Conservation (phyloP, 2,329 filamentous ascomycete genomes). For the Arthrocladium fulminans region DNA sequence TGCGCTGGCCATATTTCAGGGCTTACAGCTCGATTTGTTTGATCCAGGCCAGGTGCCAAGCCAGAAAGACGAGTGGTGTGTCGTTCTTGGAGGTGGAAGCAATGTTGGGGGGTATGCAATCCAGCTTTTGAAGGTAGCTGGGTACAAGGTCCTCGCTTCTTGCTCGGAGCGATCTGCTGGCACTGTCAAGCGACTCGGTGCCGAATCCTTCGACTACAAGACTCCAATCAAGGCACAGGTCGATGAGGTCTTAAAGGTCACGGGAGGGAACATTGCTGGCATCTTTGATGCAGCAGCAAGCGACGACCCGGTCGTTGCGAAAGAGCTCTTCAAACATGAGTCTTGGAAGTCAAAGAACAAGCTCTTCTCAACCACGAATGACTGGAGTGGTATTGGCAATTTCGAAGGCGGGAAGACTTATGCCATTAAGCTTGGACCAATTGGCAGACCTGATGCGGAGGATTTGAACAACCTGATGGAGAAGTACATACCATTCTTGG, state of each 20-base stretch:
- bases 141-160: conserved; percentile 28
- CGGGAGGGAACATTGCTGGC: conserved; percentile 23
- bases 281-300: conserved; percentile 28
- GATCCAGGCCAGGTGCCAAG: conserved; percentile 17
- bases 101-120: conserved; percentile 28
- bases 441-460: conserved; percentile 20
- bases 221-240: conserved; percentile 23
- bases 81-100: conserved; percentile 28
- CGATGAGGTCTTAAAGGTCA: conserved; percentile 22
- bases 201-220: conserved; percentile 28
- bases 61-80: conserved; percentile 24
- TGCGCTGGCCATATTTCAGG: conserved; percentile 21
- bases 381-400: conserved; percentile 19
- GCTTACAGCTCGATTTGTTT: conserved; percentile 21
- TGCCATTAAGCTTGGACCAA: conserved; percentile 12
- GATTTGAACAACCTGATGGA: conserved; percentile 19
- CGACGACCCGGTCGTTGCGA: conserved; percentile 24
- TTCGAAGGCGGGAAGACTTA: conserved; percentile 23
- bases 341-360: conserved; percentile 17
- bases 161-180: conserved; percentile 25
- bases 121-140: conserved; percentile 24
- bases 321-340: conserved; percentile 19
- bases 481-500: conserved; percentile 21
- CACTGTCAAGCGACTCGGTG: conserved; percentile 25
- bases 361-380: conserved; percentile 24